These are phyloP conservation scores for Trichodelitschia bisporula DNA, from an alignment of 495 filamentous ascomycete species.

Conservation along the genomic window DNA sequence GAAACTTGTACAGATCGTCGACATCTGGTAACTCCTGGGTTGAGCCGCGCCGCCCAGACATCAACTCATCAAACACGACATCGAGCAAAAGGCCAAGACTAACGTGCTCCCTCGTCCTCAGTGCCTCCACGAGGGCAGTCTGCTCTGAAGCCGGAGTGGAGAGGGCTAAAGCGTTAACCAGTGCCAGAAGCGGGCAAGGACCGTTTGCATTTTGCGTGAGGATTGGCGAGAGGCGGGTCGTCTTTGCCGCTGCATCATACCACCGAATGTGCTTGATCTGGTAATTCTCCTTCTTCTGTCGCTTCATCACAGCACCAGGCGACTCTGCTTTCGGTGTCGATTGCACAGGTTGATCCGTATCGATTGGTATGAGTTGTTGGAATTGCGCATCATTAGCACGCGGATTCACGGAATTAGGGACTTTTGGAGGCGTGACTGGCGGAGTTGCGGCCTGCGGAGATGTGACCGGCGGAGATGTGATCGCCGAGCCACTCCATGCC, in stretches of 20 bases:
- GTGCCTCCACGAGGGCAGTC: conserved; percentile 48
- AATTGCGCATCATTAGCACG: no score
- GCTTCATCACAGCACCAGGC: conserved; percentile 11
- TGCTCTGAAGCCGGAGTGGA: conserved; percentile 38
- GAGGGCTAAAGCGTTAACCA: conserved; percentile 78
- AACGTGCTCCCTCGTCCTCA: conserved; percentile 64
- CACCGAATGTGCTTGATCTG: conserved; percentile 46
- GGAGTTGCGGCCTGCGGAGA: no score
- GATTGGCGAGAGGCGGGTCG: conserved; percentile 44
- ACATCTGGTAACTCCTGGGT: conserved; percentile 53
- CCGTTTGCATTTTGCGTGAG: conserved; percentile 84
- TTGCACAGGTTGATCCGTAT: no score
- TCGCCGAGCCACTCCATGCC: no score
- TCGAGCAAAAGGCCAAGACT: conserved; percentile 66
- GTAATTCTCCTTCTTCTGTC: conserved; percentile 37
- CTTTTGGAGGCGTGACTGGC: no score
- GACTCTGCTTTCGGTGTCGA: conserved; percentile 7
- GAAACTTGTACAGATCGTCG: conserved; percentile 60
- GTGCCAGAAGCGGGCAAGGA: conserved; percentile 75
- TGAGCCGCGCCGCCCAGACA: conserved; percentile 33
- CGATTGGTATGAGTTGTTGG: no score
- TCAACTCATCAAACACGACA: conserved; percentile 75
- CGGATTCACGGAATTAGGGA: no score
- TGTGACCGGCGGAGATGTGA: no score
- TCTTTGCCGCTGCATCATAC: conserved; percentile 19